Base-by-base conservation (phyloP, 805 yeast species). In the Lachancea quebecensis region DNA sequence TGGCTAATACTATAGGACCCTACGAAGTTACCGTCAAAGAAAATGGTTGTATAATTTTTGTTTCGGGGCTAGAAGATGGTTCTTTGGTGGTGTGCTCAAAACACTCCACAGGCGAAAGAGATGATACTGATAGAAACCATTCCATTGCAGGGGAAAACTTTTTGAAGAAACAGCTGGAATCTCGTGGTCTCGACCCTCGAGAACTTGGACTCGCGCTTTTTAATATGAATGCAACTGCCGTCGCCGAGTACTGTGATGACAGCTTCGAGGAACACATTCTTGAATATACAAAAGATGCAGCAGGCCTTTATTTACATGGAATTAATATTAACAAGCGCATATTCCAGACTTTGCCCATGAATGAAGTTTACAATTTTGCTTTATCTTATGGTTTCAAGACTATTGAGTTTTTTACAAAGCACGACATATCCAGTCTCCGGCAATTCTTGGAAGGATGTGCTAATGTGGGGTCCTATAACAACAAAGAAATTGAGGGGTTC, bases 251-350 rank as follows among this genome's bases (percentile, higher is more conserved):
- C 31, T 93, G 99, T 63, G 96, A 93, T 60, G 99, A 93, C 57
- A 65, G 64, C 0, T 93, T 93, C 62, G 99, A 93, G 60, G 98
- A 93, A 62, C 99, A 93, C 60, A 85, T 93, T 7, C 69, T 93
- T 40, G 82, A 81, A 46, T 93, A 93, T 58, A 60, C 72, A 2
- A 70, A 69, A 1, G 80, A 81, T 0, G 67, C 66, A 9, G 79
- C 95, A 0, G 99, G 99, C 0, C 67, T 93, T 5, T 93, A 93
- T 54, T 62, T 93, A 14, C 98, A 91, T 60, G 99, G 99, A 0
- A 64, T 93, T 37, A 93, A 93, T 62, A 56, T 64, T 41, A 93
- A 93, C 57, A 67, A 71, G 1, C 74, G 79, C 0, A 56, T 66
- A 9, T 91, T 93, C 60, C 53, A 62, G 15, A 89, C 98, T 0